A percentile compares a stretch with the other conserved stretches of the same genome.
phyloP scores from a whole-genome alignment of 73 alveolate species.

The Durusdinium trenchii region DNA sequence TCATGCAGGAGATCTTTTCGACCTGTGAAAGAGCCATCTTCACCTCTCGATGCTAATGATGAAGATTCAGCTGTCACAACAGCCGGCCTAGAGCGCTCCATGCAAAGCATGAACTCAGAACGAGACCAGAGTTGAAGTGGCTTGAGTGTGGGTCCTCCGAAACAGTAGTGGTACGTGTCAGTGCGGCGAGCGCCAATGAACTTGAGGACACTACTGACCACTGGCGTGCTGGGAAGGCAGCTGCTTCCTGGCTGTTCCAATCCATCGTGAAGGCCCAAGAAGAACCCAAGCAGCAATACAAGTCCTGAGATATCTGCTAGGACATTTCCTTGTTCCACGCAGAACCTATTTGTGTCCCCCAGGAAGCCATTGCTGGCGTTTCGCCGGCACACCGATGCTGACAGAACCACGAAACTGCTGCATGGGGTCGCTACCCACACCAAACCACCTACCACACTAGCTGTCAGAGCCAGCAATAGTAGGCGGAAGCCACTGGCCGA shows the following conservation, averaged over 20 bases:
- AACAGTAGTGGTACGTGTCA: neutral
- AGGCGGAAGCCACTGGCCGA: neutral
- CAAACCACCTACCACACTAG: neutral
- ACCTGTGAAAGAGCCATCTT: neutral
- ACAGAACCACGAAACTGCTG: neutral
- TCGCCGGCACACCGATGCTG: neutral
- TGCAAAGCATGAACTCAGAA: neutral
- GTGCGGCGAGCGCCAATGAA: neutral
- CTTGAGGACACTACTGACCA: neutral
- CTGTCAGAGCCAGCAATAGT: neutral
- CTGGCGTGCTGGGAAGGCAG: neutral
- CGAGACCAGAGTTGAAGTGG: neutral
- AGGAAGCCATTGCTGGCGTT: neutral
- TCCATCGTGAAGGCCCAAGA: neutral
- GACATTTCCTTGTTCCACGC: neutral
- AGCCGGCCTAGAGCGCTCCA: neutral
- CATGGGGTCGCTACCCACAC: constrained; percentile 9
- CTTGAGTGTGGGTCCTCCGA: neutral
- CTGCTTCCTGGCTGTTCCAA: constrained; percentile 18
- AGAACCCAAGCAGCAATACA: neutral
- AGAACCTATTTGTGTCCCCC: neutral
- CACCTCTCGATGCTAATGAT: neutral
- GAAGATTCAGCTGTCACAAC: neutral
- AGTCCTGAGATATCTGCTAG: neutral
- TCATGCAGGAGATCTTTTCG: neutral